A percentile compares a stretch with the other conserved stretches of the same genome.
phyloP scores from a whole-genome alignment of 768 basidiomycete genomes.

The Phanerochaete sordida region DNA sequence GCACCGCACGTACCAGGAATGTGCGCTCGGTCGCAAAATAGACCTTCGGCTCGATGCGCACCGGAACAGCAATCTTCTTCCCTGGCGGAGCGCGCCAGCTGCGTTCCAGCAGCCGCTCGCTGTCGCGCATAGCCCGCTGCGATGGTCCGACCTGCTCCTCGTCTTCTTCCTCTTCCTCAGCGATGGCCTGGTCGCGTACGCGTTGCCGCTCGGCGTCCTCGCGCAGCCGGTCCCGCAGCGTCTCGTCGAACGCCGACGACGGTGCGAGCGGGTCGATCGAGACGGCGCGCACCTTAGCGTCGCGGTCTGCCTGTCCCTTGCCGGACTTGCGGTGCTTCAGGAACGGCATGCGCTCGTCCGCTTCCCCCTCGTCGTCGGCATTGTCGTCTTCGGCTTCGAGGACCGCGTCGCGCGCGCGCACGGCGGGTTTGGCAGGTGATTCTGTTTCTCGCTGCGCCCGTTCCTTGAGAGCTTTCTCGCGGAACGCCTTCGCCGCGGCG shows the following conservation, averaged over 20 bases:
- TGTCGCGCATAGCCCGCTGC: constrained; percentile 8
- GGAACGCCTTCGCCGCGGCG: constrained; percentile 80
- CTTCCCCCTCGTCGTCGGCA: constrained; percentile 25
- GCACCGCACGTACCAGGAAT: constrained; percentile 63
- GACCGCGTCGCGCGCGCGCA: constrained; percentile 18
- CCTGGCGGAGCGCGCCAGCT: constrained; percentile 79
- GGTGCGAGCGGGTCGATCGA: constrained; percentile 87
- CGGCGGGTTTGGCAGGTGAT: constrained; percentile 1
- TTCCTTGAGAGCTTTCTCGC: constrained; percentile 75
- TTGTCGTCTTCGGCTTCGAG: constrained; percentile 27
- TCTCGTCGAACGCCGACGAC: constrained; percentile 80
- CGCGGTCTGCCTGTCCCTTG: constrained; percentile 13
- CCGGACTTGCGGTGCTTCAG: constrained; percentile 23
- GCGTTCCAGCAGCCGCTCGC: constrained; percentile 55
- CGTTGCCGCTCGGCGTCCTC: constrained; percentile 18
- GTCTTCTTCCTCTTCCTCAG: constrained; percentile 40
- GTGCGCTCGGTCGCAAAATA: constrained; percentile 96
- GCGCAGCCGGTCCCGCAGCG: constrained; percentile 65
- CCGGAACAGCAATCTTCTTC: constrained; percentile 88
- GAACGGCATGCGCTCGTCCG: constrained; percentile 37
- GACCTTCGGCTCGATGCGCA: constrained; percentile 97
- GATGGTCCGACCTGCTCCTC: constrained; percentile 29
- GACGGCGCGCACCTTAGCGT: constrained; percentile 31
- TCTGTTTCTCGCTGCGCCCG: constrained; percentile 23
- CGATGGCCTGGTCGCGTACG: constrained; percentile 19